Base-by-base conservation (phyloP, 108 stramenopile genomes). In the Conticribra guillardii region DNA sequence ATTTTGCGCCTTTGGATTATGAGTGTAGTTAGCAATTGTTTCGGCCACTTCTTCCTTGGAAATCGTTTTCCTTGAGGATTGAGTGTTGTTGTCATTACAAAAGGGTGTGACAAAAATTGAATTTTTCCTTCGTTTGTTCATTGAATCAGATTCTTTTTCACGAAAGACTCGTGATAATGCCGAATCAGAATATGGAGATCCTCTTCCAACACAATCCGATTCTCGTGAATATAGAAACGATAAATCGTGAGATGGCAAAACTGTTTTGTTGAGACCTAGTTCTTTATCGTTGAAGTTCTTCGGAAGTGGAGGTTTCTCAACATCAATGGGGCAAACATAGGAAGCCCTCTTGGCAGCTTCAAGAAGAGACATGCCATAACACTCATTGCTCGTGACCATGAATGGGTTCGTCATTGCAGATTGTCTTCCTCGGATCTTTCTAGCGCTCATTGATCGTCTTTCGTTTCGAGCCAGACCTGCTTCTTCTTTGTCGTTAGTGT, bases 1-100 rank as follows among this genome's bases (percentile, higher is more conserved):
- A 76, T 88, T 67, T 64, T 89, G 75, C 23, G 56, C 37, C 74
- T 86, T 86, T 46, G 84, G 81, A 4, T 67, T 71, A 72, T 89
- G 88, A 19, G 79, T 71, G 79, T 86, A 87, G 18, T 70, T 45
- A 22, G 50, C 32, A 44, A 88, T 59, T 31, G 85, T 71, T 8
- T 51, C 57, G 3, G 44, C 49, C 31, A 81, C 74, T 49, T 81
- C 75, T 44, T 78, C 79, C 22, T 76, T 80, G 11, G 74, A 33
- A 16, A 60, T 24, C 15, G 55, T 54, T 33, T 65, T 77, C 16
- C 37, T 48, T 4, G 55, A 45, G 15, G 21, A 22, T 17, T 48
- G 29, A 22, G 59, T 28, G 31, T 27, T 46, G 28, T 29, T 28
- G 16, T 63, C 28, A 24, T 50, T 32, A 28, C 28, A 51, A 21